phyloP scores from a whole-genome alignment of 1,284 basidiomycete genomes.

The Ceratobasidium sp. region DNA sequence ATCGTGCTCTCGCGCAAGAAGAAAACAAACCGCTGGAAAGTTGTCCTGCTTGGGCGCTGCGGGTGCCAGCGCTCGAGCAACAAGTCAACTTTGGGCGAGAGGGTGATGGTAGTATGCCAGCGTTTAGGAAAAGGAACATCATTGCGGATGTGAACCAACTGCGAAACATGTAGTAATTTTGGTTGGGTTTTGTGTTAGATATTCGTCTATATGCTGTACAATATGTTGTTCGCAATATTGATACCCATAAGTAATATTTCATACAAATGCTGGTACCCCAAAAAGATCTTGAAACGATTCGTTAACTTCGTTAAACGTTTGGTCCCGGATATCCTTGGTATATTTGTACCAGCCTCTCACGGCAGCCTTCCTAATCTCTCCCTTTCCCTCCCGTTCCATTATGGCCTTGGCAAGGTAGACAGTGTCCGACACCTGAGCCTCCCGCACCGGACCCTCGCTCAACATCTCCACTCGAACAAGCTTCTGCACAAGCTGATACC shows the following conservation, averaged over 20 bases:
- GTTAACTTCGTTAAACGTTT: constrained; percentile 42
- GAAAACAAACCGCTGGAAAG: constrained; percentile 29
- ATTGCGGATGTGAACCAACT: constrained; percentile 35
- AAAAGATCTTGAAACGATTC: constrained; percentile 29
- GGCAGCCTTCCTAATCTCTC: not conserved
- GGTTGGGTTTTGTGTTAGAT: constrained; percentile 8
- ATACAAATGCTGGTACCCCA: constrained; percentile 29
- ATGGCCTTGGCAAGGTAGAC: constrained; percentile 37
- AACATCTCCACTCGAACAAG: constrained; percentile 31
- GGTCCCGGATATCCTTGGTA: constrained; percentile 28
- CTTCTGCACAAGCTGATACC: constrained; percentile 44
- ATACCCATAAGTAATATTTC: constrained; percentile 36
- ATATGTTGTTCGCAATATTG: constrained; percentile 1
- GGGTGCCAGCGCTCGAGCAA: constrained; percentile 17
- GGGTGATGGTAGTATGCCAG: not conserved
- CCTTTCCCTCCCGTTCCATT: constrained; percentile 2
- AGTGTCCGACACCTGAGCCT: constrained; percentile 30
- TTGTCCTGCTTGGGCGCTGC: constrained; percentile 23
- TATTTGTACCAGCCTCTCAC: constrained; percentile 41
- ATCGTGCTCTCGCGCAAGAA: constrained; percentile 26
- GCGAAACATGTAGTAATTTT: constrained; percentile 23
- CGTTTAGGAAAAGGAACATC: constrained; percentile 33
- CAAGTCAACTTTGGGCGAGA: constrained; percentile 31
- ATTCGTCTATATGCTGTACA: constrained; percentile 19
- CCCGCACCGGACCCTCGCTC: constrained; percentile 13